A percentile compares a stretch with the other conserved stretches of the same genome.
Conservation (phyloP, 208 protist species). For the Endotrypanum monterogeii region DNA sequence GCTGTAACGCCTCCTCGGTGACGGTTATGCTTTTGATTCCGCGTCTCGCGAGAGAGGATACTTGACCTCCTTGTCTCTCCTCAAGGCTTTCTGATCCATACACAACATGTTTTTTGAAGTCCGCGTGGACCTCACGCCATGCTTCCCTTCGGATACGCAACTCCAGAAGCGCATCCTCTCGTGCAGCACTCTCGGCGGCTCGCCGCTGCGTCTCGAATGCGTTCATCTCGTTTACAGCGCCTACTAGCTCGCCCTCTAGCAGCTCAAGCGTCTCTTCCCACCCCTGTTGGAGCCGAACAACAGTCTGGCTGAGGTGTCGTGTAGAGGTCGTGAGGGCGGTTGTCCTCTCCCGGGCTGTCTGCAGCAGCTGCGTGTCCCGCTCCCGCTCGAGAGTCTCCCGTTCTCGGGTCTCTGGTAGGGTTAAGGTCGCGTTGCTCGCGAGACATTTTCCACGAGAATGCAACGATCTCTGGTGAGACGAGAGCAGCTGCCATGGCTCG, state of each 20-base stretch:
- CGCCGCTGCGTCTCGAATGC: slow-evolving; percentile 17
- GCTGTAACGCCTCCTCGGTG: slow-evolving; percentile 3
- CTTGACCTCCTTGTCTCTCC: neutral
- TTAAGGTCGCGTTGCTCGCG: neutral
- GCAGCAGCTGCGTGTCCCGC: slow-evolving; percentile 3
- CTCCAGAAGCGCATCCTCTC: slow-evolving; percentile 8
- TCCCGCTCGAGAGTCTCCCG: slow-evolving; percentile 12
- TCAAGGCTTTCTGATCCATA: neutral
- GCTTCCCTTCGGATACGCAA: slow-evolving; percentile 12
- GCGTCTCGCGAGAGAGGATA: neutral
- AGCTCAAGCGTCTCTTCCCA: slow-evolving; percentile 26
- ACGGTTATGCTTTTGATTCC: neutral
- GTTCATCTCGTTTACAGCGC: slow-evolving; percentile 19
- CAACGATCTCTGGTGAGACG: neutral
- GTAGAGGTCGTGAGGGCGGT: neutral
- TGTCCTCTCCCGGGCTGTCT: neutral
- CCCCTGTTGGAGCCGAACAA: slow-evolving; percentile 2
- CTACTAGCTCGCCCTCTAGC: slow-evolving; percentile 25
- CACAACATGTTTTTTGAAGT: neutral
- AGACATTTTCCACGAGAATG: neutral
- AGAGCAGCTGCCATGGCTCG: neutral
- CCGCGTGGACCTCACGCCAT: slow-evolving; percentile 13
- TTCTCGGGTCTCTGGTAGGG: neutral
- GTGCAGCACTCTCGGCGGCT: slow-evolving; percentile 19
- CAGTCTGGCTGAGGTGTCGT: slow-evolving; percentile 2